These are phyloP conservation scores for Exophiala aquamarina DNA, from an alignment of 2,329 filamentous ascomycete genomes.

Conservation along the genomic window DNA sequence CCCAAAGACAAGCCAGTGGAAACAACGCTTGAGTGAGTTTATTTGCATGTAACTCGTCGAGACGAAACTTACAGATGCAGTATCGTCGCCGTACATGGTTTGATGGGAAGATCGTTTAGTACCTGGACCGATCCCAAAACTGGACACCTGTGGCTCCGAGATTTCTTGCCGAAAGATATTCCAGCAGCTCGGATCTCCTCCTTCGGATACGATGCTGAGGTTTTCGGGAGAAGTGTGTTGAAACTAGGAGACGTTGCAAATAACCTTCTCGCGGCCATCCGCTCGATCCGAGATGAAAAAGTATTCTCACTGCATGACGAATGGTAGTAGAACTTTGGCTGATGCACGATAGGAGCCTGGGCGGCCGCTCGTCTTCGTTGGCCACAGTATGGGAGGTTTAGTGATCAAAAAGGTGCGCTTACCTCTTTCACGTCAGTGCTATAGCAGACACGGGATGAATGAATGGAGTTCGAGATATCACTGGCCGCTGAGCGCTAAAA, in stretches of 20 bases:
- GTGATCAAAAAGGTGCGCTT: neutral
- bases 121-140: neutral
- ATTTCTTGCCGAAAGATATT: neutral
- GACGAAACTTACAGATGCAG: too few species aligned
- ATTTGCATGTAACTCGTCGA: too few species aligned
- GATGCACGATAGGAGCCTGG: neutral
- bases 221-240: neutral
- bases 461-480: too few species aligned
- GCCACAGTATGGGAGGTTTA: neutral
- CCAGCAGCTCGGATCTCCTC: slow-evolving; percentile 1
- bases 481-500: too few species aligned
- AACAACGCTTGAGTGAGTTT: too few species aligned
- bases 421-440: neutral
- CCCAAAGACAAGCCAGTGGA: too few species aligned
- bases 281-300: neutral
- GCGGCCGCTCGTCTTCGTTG: neutral
- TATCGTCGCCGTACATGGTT: neutral
- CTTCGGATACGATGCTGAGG: neutral
- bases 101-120: neutral
- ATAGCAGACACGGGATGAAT: too few species aligned
- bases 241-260: neutral
- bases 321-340: neutral
- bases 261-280: neutral
- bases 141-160: neutral
- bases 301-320: neutral